phyloP scores from a whole-genome alignment of 108 stramenopile species.

The Seminavis robusta region DNA sequence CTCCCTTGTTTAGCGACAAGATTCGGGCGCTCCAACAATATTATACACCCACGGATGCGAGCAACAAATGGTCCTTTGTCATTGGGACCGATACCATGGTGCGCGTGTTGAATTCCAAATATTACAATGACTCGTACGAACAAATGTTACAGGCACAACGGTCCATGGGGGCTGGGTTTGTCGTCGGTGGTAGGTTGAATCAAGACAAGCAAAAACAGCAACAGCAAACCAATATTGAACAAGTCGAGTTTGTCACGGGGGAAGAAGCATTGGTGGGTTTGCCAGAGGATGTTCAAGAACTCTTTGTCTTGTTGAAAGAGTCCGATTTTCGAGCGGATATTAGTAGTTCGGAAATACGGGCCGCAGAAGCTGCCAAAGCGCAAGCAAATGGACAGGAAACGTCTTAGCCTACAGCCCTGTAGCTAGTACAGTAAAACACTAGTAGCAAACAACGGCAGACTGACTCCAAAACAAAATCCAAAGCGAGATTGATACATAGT shows the following conservation, averaged over 20 bases:
- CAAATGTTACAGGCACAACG: constrained; percentile 51
- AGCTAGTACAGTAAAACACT: too few species aligned
- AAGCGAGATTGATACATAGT: too few species aligned
- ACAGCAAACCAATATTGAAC: not conserved
- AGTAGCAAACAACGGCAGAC: too few species aligned
- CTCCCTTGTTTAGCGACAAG: constrained; percentile 72
- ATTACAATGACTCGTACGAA: constrained; percentile 60
- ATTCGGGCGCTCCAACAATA: constrained; percentile 1
- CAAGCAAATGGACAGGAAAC: too few species aligned
- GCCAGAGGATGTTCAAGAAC: constrained; percentile 48
- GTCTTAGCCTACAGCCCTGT: too few species aligned
- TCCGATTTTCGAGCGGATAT: constrained; percentile 77
- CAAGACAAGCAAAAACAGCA: constrained; percentile 9
- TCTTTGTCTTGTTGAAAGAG: constrained; percentile 67
- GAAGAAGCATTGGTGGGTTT: constrained; percentile 50
- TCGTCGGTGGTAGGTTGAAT: constrained; percentile 79
- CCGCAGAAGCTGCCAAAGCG: too few species aligned
- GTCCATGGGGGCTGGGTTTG: constrained; percentile 57
- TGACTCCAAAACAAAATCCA: too few species aligned
- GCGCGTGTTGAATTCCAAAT: constrained; percentile 86
- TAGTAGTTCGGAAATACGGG: constrained; percentile 69
- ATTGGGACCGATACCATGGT: constrained; percentile 87
- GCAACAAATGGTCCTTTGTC: constrained; percentile 64
- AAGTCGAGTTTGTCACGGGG: constrained; percentile 58
- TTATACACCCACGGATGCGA: not conserved